Evolutionary conservation across 345 rosid genomes (phyloP), one percentile per base, ranked within the genome.

Genomic region (Raphanus sativus): DNA sequence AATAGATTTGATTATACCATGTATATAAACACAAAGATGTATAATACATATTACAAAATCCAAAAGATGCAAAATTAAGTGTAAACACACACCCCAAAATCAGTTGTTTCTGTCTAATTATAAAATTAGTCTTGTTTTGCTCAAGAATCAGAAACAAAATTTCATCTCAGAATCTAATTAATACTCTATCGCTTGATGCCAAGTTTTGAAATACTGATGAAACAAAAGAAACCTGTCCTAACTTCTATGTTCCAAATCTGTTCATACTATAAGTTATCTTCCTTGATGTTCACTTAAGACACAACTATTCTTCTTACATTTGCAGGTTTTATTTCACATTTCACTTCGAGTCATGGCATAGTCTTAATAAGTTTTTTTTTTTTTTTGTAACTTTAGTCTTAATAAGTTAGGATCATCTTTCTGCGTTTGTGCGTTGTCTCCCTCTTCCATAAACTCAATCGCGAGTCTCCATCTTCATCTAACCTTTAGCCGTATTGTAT

Each of bases 401-500:
- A 21, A 65, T 58, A 21, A 17, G 30, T 34, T 62, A 45, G 52
- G 16, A 59, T 70, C 70, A 70, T 58, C 67, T 58, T 65, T 60
- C 21, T 54, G 17, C 5, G 26, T 38, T 77, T 55, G 21, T 21
- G 21, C 21, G 21, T 21, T 21, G 48, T 69, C 65, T 42, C 82
- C 83, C 80, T 92, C 98, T 28, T 90, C 91, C 15, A 94, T 81
- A 82, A 94, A 92, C 80, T 94, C 98, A 28, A 92, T 89, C 42
- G 92, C 98, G 42, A 92, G 34, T 94, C 98, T 80, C 98, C 98
- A 61, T 94, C 98, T 80, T 88, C 97, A 74, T 94, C 97, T 21
- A 52, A 92, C 81, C 76, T 81, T 85, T 50, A 92, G 90, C 63
- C 87, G 83, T 80, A 84, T 90, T 13, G 90, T 87, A 62, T 89